Conservation (phyloP, 208 protist genomes). For the Acanthamoeba rhysodes region DNA sequence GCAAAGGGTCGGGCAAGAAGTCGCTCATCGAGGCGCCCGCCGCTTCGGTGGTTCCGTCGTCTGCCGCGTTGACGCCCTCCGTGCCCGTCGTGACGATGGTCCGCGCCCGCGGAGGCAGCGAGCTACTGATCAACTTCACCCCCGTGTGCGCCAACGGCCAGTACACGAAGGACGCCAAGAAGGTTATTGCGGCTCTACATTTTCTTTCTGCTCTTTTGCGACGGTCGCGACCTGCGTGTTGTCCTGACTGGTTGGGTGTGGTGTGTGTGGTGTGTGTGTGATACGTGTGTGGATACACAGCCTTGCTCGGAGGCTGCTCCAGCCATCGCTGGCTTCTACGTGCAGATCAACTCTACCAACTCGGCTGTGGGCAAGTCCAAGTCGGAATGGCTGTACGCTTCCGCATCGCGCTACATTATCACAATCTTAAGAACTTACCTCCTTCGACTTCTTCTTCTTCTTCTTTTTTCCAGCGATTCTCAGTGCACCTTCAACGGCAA, state of each 20-base stretch:
- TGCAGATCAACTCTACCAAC: background rate
- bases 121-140: background rate
- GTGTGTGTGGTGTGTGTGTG: too few species aligned
- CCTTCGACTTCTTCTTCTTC: too few species aligned
- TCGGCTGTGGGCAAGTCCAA: background rate
- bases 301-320: background rate
- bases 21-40: too few species aligned
- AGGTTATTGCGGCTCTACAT: background rate
- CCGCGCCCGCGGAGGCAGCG: background rate
- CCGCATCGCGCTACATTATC: background rate
- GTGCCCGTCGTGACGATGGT: too few species aligned
- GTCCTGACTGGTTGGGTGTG: too few species aligned
- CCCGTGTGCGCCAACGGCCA: constrained; percentile 2
- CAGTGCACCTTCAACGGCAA: constrained; percentile 17
- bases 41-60: too few species aligned
- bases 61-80: too few species aligned
- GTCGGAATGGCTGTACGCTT: background rate
- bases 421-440: background rate
- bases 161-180: background rate
- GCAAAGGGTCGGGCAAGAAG: background rate
- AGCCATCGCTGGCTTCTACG: background rate
- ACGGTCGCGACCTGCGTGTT: too few species aligned
- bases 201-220: too few species aligned
- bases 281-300: background rate
- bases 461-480: too few species aligned